Evolutionary conservation across 805 yeast genomes (phyloP), one percentile per base, ranked within the genome.

Genomic region (Candida khao-thaluensis): DNA sequence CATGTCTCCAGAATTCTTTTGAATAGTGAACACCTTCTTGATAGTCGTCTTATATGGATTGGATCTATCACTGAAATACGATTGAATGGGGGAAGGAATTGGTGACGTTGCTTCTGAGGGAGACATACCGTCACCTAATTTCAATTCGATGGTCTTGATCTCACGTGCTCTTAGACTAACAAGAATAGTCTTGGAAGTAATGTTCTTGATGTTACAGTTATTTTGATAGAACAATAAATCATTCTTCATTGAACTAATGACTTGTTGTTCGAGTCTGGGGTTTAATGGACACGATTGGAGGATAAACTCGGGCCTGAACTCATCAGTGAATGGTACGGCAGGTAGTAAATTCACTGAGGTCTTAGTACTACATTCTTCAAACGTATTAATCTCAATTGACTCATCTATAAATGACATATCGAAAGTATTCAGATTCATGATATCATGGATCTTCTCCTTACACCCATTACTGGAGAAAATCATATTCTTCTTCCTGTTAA

Each of bases 211-310:
- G 6, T 56, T 53, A 34, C 60, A 58, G 43, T 64, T 62, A 41
- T 66, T 66, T 38, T 65, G 72, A 43, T 59, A 64, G 42, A 66
- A 68, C 28, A 67, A 51, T 38, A 78, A 52, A 48, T 77, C 82
- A 41, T 66, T 67, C 48, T 72, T 77, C 83, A 79, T 79, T 10
- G 79, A 60, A 23, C 56, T 56, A 10, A 69, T 53, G 8, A 79
- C 67, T 37, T 69, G 75, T 7, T 66, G 56, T 44, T 78, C 82
- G 6, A 77, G 55, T 40, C 76, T 76, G 10, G 72, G 66, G 15
- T 66, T 60, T 11, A 69, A 57, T 1, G 81, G 81, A 49, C 80
- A 74, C 7, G 81, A 77, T 53, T 79, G 85, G 18, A 77, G 44
- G 10, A 61, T 54, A 48, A 71, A 77, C 47, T 76, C 81, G 0